Conservation (phyloP, 345 rosid species). For the Corchorus capsularis region DNA sequence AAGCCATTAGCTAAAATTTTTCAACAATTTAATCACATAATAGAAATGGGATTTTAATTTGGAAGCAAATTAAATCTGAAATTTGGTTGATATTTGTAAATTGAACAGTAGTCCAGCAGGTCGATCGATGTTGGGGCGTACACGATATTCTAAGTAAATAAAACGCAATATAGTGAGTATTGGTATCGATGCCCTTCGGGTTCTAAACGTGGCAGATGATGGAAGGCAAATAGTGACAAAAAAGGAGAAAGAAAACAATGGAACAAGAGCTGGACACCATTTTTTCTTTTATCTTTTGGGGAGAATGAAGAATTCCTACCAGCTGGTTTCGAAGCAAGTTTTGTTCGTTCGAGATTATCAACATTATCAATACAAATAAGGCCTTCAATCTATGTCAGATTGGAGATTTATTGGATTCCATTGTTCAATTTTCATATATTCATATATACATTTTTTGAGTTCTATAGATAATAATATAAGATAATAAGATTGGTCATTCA, state of each 20-base stretch:
- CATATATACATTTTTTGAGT: too few relatives aligned
- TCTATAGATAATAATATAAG: too few relatives aligned
- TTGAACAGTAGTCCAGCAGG: not conserved
- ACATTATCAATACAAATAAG: too few relatives aligned
- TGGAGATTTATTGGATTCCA: not conserved
- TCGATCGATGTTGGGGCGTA: not conserved
- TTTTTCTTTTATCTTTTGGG: slow-evolving; percentile 20
- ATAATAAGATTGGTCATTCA: too few relatives aligned
- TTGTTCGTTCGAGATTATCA: not conserved
- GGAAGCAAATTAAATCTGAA: not conserved
- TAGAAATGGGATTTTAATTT: not conserved
- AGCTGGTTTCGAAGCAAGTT: not conserved
- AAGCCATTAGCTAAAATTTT: too few relatives aligned
- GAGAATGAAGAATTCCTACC: slow-evolving; percentile 14
- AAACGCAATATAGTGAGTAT: not conserved
- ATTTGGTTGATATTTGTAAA: too few relatives aligned
- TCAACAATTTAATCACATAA: too few relatives aligned
- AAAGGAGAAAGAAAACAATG: slow-evolving; percentile 34
- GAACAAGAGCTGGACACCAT: slow-evolving; percentile 53
- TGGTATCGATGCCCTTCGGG: slow-evolving; percentile 35
- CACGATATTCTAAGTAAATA: not conserved
- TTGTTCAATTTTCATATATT: too few relatives aligned
- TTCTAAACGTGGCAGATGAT: slow-evolving; percentile 46
- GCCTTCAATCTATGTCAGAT: too few relatives aligned
- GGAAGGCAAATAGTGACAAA: slow-evolving; percentile 50